A percentile compares a stretch with the other conserved stretches of the same genome.
Conservation (phyloP, 768 basidiomycete genomes). For the Strobilomyces dryophilus region DNA sequence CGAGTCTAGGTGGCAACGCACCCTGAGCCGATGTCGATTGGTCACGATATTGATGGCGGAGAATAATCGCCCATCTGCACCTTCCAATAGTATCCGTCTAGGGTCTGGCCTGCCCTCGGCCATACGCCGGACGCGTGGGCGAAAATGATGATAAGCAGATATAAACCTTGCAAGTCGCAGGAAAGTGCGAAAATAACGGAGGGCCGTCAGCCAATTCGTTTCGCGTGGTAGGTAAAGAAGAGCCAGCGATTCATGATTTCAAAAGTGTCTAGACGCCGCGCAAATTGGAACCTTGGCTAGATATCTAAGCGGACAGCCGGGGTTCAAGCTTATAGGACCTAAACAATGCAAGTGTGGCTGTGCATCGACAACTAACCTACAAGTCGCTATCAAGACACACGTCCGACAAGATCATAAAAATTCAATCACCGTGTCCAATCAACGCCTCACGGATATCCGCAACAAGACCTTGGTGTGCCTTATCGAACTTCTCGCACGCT, state of each 20-base stretch:
- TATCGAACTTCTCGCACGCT: slow-evolving; percentile 7
- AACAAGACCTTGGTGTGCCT: background rate
- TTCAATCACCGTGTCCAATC: background rate
- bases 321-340: too few species aligned
- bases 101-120: background rate
- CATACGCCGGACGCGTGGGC: background rate
- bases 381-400: background rate
- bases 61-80: background rate
- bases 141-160: background rate
- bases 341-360: background rate
- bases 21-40: background rate
- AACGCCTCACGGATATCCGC: background rate
- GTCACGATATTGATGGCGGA: background rate
- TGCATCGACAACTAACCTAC: background rate
- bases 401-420: background rate
- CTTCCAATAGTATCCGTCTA: background rate
- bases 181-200: too few species aligned
- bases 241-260: too few species aligned
- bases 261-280: too few species aligned
- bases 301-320: too few species aligned
- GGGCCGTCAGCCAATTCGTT: too few species aligned
- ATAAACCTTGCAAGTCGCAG: background rate
- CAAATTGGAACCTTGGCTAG: too few species aligned
- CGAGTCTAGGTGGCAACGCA: too few species aligned
- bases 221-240: too few species aligned